Evolutionary conservation across 108 stramenopile species (phyloP), one percentile per base, ranked within the genome.

Genomic region (Fistulifera pelliculosa): DNA sequence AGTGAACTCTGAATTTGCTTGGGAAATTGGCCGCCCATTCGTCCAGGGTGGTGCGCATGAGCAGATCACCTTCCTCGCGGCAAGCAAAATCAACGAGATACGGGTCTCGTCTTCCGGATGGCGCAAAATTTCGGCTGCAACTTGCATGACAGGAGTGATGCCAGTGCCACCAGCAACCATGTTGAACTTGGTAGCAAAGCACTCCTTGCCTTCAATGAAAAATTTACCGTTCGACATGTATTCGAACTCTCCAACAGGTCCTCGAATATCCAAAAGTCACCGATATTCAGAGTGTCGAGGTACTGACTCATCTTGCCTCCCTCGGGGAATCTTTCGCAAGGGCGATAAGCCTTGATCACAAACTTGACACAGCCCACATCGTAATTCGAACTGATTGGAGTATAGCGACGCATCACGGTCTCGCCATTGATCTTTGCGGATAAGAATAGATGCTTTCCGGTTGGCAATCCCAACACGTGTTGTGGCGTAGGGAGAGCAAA

Each of bases 121-220:
- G n/a, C 80, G 73, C 8, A 95, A 70, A 35, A 97, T 79, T 41
- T 90, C 93, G 23, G 87, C 61, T 27, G 89, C 85, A 47, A 96
- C 77, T 72, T 96, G 97, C 76, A 94, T 86, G 57, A 79, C 76
- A 14, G 95, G 94, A 22, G 97, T 98, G 57, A 98, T 96, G 47
- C 97, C 97, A 19, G 97, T 98, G 50, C 97, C 97, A 19, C 97
- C 97, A 10, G 97, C 95, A 59, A 98, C 78, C 95, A 96, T 95
- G 65, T 87, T 90, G 73, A 96, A 85, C 26, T 80, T 60, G 12
- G 74, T 71, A 18, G 75, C 87, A 22, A 39, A 53, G 54, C 70
- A 68, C 44, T 69, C 70, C 60, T 88, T 70, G 35, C 76, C 76
- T 43, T 91, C 77, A 56, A 89, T 65, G 49, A 74, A 61, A 74